Percentiles rank a stretch among this genome's conserved stretches.
Conservation (phyloP, 805 yeast species). For the Hanseniaspora mollemarum region DNA sequence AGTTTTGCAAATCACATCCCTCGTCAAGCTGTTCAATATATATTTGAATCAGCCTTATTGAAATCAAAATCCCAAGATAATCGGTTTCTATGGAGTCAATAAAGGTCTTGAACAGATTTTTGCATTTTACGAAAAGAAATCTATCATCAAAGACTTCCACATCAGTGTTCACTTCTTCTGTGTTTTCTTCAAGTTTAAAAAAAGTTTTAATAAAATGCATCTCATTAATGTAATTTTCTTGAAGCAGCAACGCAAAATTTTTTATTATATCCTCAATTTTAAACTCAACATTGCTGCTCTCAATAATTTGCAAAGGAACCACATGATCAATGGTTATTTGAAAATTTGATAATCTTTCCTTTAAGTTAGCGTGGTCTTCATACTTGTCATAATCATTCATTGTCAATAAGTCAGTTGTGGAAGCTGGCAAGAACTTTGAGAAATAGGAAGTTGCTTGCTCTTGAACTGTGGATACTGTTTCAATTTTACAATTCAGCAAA, state of each 20-base stretch:
- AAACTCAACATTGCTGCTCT: not conserved
- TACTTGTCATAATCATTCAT: not conserved
- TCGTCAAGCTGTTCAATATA: conserved; percentile 33
- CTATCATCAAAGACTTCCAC: conserved; percentile 34
- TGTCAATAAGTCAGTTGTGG: not conserved
- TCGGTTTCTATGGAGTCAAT: conserved; percentile 41
- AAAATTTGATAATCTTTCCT: not conserved
- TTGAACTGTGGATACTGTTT: conserved; percentile 26
- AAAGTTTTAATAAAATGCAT: not conserved
- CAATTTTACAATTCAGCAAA: conserved; percentile 29
- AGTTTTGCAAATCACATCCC: conserved; percentile 31
- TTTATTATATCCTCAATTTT: conserved; percentile 11
- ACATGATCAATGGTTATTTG: not conserved
- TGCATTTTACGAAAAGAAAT: conserved; percentile 42
- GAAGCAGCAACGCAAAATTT: conserved; percentile 2
- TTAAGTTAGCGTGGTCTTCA: not conserved
- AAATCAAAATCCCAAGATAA: conserved; percentile 62
- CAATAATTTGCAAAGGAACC: conserved; percentile 10
- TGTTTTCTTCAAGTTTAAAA: conserved; percentile 18
- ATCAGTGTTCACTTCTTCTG: conserved; percentile 2
- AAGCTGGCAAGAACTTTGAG: not conserved
- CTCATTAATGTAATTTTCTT: conserved; percentile 3
- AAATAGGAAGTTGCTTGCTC: conserved; percentile 13
- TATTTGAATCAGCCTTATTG: conserved; percentile 59
- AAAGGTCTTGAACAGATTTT: conserved; percentile 36